A percentile compares a stretch with the other conserved stretches of the same genome.
These are phyloP conservation scores for Leccinellum rugosiceps DNA, from an alignment of 768 basidiomycete genomes.

Conservation along the genomic window DNA sequence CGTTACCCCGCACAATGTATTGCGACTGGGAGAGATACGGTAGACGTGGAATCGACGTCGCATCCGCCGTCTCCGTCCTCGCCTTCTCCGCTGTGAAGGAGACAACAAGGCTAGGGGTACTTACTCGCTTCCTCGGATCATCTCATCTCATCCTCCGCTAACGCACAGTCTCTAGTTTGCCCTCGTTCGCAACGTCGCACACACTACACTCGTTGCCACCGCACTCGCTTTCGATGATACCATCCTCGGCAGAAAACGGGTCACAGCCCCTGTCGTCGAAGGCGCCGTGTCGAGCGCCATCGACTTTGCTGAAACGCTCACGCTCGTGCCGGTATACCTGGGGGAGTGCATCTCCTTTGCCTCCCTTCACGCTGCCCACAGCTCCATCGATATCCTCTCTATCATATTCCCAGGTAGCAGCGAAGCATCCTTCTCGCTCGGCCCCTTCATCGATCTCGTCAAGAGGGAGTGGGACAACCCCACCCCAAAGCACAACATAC, in stretches of 20 bases:
- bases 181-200: constrained; percentile 58
- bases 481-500: constrained; percentile 47
- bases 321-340: constrained; percentile 70
- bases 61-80: constrained; percentile 57
- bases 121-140: constrained; percentile 27
- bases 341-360: constrained; percentile 76
- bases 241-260: constrained; percentile 58
- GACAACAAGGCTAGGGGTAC: constrained; percentile 69
- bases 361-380: constrained; percentile 68
- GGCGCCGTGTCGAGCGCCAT: constrained; percentile 59
- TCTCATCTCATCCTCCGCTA: constrained; percentile 6
- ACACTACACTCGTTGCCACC: constrained; percentile 55
- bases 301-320: constrained; percentile 64
- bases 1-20: constrained; percentile 22
- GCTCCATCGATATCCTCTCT: constrained; percentile 71
- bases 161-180: constrained; percentile 52
- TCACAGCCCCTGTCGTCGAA: constrained; percentile 56
- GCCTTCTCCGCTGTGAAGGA: constrained; percentile 67
- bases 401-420: constrained; percentile 71
- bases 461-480: constrained; percentile 70
- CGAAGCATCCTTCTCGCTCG: constrained; percentile 79
- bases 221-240: constrained; percentile 61
- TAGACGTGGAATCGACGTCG: constrained; percentile 64
- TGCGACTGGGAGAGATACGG: constrained; percentile 40
- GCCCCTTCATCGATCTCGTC: constrained; percentile 77